Percentiles rank a stretch among this genome's conserved stretches.
These are phyloP conservation scores for Tulasnella sp. DNA, from an alignment of 768 basidiomycete species.

Conservation along the genomic window DNA sequence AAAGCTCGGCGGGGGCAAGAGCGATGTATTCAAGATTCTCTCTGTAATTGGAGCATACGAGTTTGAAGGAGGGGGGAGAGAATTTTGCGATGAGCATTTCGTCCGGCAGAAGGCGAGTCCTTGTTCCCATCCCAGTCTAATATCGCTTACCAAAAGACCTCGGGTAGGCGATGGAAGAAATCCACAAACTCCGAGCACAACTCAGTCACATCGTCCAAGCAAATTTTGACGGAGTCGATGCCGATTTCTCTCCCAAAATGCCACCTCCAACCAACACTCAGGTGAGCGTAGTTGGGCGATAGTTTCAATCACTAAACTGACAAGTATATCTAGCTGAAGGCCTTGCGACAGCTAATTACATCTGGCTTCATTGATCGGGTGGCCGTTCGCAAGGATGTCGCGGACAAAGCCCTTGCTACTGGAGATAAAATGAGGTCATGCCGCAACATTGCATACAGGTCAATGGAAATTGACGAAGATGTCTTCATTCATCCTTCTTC, in stretches of 20 bases:
- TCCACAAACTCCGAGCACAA: constrained; percentile 89
- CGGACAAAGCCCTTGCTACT: constrained; percentile 53
- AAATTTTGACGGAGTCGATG: constrained; percentile 65
- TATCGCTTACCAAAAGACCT: constrained; percentile 3
- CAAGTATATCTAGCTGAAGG: constrained; percentile 63
- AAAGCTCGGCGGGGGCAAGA: constrained; percentile 70
- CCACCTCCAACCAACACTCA: constrained; percentile 75
- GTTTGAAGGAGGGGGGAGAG: constrained; percentile 72
- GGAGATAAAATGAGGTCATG: constrained; percentile 71
- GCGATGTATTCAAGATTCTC: constrained; percentile 82
- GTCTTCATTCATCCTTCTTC: constrained; percentile 92
- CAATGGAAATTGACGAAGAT: constrained; percentile 75
- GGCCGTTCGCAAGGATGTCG: constrained; percentile 82
- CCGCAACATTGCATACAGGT: constrained; percentile 76
- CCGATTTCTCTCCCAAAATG: constrained; percentile 61
- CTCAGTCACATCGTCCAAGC: constrained; percentile 76
- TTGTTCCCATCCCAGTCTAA: not conserved
- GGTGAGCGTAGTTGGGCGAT: constrained; percentile 43
- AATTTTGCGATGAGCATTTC: constrained; percentile 87
- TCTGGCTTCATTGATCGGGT: constrained; percentile 95
- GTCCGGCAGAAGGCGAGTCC: constrained; percentile 73
- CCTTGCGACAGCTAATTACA: constrained; percentile 78
- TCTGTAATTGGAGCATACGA: constrained; percentile 98
- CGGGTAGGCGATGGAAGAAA: constrained; percentile 92
- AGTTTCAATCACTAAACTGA: not conserved